A percentile compares a stretch with the other conserved stretches of the same genome.
Evolutionary conservation across 176 grass and related monocot species (phyloP).

Genomic region (Chloris gayana): DNA sequence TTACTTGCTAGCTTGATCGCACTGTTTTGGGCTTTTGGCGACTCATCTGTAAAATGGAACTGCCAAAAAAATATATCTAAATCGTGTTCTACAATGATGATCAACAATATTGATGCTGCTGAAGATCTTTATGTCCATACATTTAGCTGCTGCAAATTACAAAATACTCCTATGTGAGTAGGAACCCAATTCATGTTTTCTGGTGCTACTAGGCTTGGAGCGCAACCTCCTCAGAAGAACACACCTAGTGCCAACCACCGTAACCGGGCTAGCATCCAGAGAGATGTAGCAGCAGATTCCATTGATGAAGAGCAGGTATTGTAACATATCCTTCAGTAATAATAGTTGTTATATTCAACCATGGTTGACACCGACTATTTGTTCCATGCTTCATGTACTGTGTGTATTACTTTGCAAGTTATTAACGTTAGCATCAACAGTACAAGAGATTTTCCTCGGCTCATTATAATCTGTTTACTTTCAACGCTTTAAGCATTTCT

Average conservation of each 20-base stretch:
- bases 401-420: background rate
- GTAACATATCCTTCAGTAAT: background rate
- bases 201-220: constrained; percentile 20
- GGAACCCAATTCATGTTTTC: constrained; percentile 1
- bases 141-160: background rate
- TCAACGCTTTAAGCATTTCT: constrained; percentile 18
- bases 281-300: constrained; percentile 26
- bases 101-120: background rate
- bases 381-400: background rate
- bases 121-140: background rate
- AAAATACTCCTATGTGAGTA: background rate
- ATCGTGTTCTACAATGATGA: background rate
- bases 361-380: background rate
- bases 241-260: constrained; percentile 27
- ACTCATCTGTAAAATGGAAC: background rate
- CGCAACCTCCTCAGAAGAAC: constrained; percentile 27
- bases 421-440: background rate
- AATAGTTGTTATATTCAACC: background rate
- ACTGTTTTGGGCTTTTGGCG: background rate
- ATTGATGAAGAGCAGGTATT: constrained; percentile 49
- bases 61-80: background rate
- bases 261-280: constrained; percentile 28
- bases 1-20: background rate
- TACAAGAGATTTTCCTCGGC: background rate
- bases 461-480: background rate